These are phyloP conservation scores for Endogone sp. DNA, from an alignment of 192 early-diverging fungal genomes.

Conservation along the genomic window DNA sequence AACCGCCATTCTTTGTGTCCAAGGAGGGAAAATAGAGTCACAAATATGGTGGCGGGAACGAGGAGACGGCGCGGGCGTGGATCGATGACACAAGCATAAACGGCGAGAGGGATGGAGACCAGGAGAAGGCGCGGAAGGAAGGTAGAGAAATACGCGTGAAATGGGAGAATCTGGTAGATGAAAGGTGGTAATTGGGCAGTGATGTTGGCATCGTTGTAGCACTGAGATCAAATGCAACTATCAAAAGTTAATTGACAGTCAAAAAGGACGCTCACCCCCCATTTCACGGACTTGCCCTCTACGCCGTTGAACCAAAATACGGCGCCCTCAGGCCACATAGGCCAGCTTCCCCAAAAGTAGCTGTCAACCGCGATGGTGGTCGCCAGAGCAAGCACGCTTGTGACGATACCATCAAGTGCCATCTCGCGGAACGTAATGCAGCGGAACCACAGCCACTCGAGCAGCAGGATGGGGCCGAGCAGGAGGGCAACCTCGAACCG, in stretches of 20 bases:
- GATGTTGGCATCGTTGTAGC: too few relatives aligned
- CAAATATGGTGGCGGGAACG: slow-evolving; percentile 50
- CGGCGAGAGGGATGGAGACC: slow-evolving; percentile 62
- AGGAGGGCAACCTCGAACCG: slow-evolving; percentile 50
- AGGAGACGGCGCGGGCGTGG: slow-evolving; percentile 46
- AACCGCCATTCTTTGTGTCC: slow-evolving; percentile 98
- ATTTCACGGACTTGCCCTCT: slow-evolving; percentile 58
- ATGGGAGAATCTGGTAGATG: slow-evolving; percentile 49
- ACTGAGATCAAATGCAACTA: too few relatives aligned
- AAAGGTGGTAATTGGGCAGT: too few relatives aligned
- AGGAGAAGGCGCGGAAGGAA: slow-evolving; percentile 78
- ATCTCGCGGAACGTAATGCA: slow-evolving; percentile 18
- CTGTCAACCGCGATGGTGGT: slow-evolving; percentile 63
- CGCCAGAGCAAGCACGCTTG: slow-evolving; percentile 20
- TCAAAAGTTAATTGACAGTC: too few relatives aligned
- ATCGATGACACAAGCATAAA: slow-evolving; percentile 38
- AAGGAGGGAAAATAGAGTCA: slow-evolving; percentile 67
- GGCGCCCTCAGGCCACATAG: slow-evolving; percentile 68
- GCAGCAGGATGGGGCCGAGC: slow-evolving; percentile 30
- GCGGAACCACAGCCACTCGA: slow-evolving; percentile 26
- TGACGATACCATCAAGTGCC: slow-evolving; percentile 16
- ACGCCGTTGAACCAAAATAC: slow-evolving; percentile 79
- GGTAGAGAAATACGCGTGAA: slow-evolving; percentile 62
- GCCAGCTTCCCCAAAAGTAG: slow-evolving; percentile 65
- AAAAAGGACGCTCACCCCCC: slow-evolving; percentile 65